Evolutionary conservation across 208 protist species (phyloP), one percentile per base, ranked within the genome.

Genomic region (Acanthamoeba royreba): DNA sequence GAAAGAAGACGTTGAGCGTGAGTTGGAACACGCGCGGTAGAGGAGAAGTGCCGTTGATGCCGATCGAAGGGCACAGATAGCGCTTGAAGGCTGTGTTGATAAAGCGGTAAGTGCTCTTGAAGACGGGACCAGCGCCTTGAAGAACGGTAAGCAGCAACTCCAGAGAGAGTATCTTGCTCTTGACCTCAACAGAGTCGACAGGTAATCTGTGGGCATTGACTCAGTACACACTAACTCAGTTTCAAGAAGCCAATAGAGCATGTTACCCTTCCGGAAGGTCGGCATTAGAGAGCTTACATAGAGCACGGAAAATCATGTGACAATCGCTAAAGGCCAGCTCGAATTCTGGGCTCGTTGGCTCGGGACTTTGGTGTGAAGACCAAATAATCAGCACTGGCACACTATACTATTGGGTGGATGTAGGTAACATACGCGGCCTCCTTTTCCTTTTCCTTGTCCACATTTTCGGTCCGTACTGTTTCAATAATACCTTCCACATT

Each of bases 11-110:
- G 46, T 97, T 97, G 33, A 99, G 92, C 22, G 98, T 97, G 4
- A 99, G 95, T 9, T 98, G 96, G 85, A 99, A 99, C 0, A 99
- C 96, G 83, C 97, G 96, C n/a, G 97, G 66, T 69, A 98, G 95
- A 15, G 93, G 92, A 15, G 97, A 98, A 22, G 98, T 94, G 17
- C 98, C 97, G 85, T 98, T 98, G 40, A 97, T 96, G 69, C 99
- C 92, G 61, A 98, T 95, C 33, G 98, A 97, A 9, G 97, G 96
- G 45, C 98, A 97, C 49, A 99, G 94, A 40, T 97, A 93, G 45
- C 96, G 95, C 61, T 98, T 98, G 31, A 99, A 96, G 13, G 96
- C 95, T 81, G 94, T 93, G 33, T 98, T 94, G 45, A 99, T 96
- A 15, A 94, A 95, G 5, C 94, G 95, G 0, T 94, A 74, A 93